A percentile compares a stretch with the other conserved stretches of the same genome.
Evolutionary conservation across 306 rosid genomes (phyloP).

Genomic region (Begonia peltatifolia): DNA sequence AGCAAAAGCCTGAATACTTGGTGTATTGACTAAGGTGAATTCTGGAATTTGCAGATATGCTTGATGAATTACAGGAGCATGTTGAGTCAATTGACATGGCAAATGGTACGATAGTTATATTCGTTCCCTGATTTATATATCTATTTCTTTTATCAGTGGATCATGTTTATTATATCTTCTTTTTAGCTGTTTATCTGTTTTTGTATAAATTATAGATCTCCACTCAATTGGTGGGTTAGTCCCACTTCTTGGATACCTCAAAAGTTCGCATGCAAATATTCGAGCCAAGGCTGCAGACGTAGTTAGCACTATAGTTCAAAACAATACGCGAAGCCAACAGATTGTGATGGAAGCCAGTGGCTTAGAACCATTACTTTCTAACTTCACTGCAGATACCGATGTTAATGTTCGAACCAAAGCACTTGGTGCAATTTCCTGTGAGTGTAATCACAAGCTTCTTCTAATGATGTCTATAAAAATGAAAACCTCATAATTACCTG

Average conservation of each 20-base stretch:
- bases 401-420: constrained; percentile 66
- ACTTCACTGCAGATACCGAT: constrained; percentile 68
- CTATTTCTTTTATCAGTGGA: too few species aligned
- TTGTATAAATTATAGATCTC: constrained; percentile 39
- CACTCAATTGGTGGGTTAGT: constrained; percentile 77
- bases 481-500: too few species aligned
- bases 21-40: too few species aligned
- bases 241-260: constrained; percentile 72
- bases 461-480: too few species aligned
- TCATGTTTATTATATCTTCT: neutral
- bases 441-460: constrained; percentile 5
- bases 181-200: neutral
- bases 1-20: too few species aligned
- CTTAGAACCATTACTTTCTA: constrained; percentile 58
- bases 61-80: constrained; percentile 92
- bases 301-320: constrained; percentile 83
- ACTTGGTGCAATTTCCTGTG: constrained; percentile 87
- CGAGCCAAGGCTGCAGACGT: constrained; percentile 97
- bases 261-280: constrained; percentile 69
- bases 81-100: constrained; percentile 96
- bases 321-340: constrained; percentile 74
- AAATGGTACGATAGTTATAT: constrained; percentile 42
- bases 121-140: neutral
- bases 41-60: constrained; percentile 31
- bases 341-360: constrained; percentile 92